Evolutionary conservation across 2,329 filamentous ascomycete species (phyloP).

Genomic region (Penicillium sp.): DNA sequence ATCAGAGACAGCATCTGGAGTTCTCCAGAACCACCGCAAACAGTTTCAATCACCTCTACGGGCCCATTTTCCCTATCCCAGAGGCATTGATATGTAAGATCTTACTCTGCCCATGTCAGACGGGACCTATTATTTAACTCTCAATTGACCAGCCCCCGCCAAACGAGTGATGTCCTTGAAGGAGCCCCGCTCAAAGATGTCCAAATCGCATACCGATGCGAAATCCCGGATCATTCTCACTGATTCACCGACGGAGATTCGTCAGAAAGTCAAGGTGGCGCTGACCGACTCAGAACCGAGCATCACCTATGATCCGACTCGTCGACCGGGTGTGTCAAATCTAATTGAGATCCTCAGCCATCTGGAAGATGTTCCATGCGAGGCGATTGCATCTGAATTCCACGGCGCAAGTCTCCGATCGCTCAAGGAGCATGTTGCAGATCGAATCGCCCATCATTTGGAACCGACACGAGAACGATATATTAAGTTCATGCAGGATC

Average conservation of each 20-base stretch:
- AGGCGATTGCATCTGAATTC: slow-evolving; percentile 49
- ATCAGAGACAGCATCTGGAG: slow-evolving; percentile 90
- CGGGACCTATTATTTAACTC: slow-evolving; percentile 10
- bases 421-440: slow-evolving; percentile 63
- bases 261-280: slow-evolving; percentile 65
- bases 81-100: slow-evolving; percentile 66
- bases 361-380: slow-evolving; percentile 50
- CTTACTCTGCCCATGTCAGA: neutral
- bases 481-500: slow-evolving; percentile 28
- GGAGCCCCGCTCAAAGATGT: slow-evolving; percentile 81
- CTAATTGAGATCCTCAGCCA: slow-evolving; percentile 75
- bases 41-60: slow-evolving; percentile 78
- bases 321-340: slow-evolving; percentile 80
- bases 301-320: slow-evolving; percentile 67
- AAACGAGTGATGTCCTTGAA: slow-evolving; percentile 87
- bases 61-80: slow-evolving; percentile 60
- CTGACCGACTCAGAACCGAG: slow-evolving; percentile 68
- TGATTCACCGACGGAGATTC: slow-evolving; percentile 62
- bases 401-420: slow-evolving; percentile 49
- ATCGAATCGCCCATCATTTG: slow-evolving; percentile 35
- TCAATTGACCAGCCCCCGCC: slow-evolving; percentile 57
- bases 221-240: slow-evolving; percentile 80
- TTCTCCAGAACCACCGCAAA: slow-evolving; percentile 81
- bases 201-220: slow-evolving; percentile 72
- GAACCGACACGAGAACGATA: slow-evolving; percentile 36